Evolutionary conservation across 768 basidiomycete genomes (phyloP).

Genomic region (Tylopilus sp.): DNA sequence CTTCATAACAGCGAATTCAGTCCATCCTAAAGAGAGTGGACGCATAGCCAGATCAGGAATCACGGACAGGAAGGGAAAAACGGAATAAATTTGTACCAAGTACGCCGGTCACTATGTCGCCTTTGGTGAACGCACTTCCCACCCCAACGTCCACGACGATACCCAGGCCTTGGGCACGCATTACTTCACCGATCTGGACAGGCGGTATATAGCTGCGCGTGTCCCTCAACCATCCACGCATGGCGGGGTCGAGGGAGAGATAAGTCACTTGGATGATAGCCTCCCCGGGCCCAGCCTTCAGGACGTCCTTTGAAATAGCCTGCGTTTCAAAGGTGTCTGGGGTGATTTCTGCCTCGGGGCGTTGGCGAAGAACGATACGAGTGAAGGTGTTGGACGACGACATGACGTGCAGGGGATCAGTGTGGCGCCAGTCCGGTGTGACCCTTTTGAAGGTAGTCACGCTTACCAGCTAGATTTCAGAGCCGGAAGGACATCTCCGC

Average conservation of each 20-base stretch:
- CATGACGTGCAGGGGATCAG: neutral
- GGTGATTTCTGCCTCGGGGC: conserved; percentile 66
- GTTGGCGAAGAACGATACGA: conserved; percentile 70
- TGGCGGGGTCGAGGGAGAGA: conserved; percentile 82
- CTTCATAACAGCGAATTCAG: conserved; percentile 64
- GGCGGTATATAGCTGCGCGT: conserved; percentile 68
- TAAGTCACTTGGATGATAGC: conserved; percentile 78
- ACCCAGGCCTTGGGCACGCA: conserved; percentile 70
- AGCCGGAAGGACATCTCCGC: neutral
- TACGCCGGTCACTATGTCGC: conserved; percentile 63
- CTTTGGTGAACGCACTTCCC: conserved; percentile 52
- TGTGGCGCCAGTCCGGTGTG: neutral
- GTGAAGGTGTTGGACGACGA: conserved; percentile 42
- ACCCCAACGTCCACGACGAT: conserved; percentile 58
- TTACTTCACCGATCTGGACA: conserved; percentile 70
- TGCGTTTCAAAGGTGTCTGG: conserved; percentile 72
- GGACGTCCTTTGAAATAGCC: conserved; percentile 43
- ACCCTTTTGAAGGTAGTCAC: neutral
- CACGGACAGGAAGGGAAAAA: neutral
- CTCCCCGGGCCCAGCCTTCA: conserved; percentile 50
- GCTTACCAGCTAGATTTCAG: neutral
- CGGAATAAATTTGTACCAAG: conserved; percentile 50
- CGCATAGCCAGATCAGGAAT: neutral
- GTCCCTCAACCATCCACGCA: conserved; percentile 81
- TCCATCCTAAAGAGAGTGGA: conserved; percentile 54